Conservation (phyloP, 208 protist genomes). For the Wallacemonas sp. region DNA sequence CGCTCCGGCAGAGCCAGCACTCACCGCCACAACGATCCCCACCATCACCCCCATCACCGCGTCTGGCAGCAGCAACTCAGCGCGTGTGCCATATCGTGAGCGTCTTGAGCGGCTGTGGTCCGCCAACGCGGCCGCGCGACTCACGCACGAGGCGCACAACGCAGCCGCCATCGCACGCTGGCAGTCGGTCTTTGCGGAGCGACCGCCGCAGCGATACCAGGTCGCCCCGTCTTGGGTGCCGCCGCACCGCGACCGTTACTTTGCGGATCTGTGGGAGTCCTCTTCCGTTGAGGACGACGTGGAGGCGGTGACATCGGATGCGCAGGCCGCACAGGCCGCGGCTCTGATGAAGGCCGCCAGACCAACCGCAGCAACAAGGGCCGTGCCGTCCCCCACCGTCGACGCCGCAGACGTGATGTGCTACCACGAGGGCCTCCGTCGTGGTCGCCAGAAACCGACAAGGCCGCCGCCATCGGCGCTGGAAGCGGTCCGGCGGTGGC, state of each 20-base stretch:
- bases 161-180: slow-evolving; percentile 51
- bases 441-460: slow-evolving; percentile 21
- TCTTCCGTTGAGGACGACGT: slow-evolving; percentile 48
- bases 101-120: neutral
- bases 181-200: slow-evolving; percentile 22
- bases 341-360: slow-evolving; percentile 16
- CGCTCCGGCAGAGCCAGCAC: too few relatives aligned
- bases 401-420: neutral
- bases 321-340: slow-evolving; percentile 9
- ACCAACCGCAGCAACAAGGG: slow-evolving; percentile 3
- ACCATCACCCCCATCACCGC: neutral
- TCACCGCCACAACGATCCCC: neutral
- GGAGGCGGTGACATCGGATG: slow-evolving; percentile 25
- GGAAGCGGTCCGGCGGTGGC: slow-evolving; percentile 38
- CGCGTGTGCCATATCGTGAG: too few relatives aligned
- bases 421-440: slow-evolving; percentile 7
- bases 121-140: slow-evolving; percentile 16
- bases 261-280: slow-evolving; percentile 49
- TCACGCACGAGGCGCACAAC: slow-evolving; percentile 39
- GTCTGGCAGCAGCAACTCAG: too few relatives aligned
- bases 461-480: slow-evolving; percentile 17
- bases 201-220: slow-evolving; percentile 24
- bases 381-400: too few relatives aligned
- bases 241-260: slow-evolving; percentile 31
- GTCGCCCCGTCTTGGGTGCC: slow-evolving; percentile 38